phyloP scores from a whole-genome alignment of 2,329 filamentous ascomycete species.

The Pseudocercospora fijiensis region DNA sequence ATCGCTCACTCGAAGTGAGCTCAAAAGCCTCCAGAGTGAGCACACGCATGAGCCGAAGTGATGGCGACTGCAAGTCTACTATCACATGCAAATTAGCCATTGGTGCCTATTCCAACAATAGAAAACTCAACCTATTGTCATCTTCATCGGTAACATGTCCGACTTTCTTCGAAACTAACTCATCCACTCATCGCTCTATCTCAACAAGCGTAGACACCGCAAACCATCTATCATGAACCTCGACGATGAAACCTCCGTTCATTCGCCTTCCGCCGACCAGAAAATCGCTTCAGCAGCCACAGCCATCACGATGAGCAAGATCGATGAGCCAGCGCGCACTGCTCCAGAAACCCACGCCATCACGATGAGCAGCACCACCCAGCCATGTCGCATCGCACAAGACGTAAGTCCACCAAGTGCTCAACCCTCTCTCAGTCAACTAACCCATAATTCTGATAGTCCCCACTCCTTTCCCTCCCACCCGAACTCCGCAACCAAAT shows the following conservation, averaged over 20 bases:
- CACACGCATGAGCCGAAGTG: not conserved
- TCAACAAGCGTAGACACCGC: not conserved
- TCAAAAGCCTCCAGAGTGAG: not conserved
- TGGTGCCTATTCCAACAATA: not conserved
- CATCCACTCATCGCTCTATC: not conserved
- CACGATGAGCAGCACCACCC: not conserved
- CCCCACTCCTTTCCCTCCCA: not conserved
- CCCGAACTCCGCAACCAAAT: constrained; percentile 7
- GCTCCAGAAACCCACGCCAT: not conserved
- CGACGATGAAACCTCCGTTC: not conserved
- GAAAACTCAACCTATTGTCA: not conserved
- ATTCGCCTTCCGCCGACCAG: not conserved
- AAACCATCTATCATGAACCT: not conserved
- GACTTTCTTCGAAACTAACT: not conserved
- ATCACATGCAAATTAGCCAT: not conserved
- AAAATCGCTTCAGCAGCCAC: not conserved
- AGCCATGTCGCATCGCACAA: not conserved
- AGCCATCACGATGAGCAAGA: not conserved
- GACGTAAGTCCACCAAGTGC: not conserved
- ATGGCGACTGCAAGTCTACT: not conserved
- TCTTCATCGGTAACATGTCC: not conserved
- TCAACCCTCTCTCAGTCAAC: not conserved
- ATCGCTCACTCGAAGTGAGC: not conserved
- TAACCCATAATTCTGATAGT: not conserved
- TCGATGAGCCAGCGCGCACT: not conserved